phyloP scores from a whole-genome alignment of 257 asterid species.

The Salvia hispanica region DNA sequence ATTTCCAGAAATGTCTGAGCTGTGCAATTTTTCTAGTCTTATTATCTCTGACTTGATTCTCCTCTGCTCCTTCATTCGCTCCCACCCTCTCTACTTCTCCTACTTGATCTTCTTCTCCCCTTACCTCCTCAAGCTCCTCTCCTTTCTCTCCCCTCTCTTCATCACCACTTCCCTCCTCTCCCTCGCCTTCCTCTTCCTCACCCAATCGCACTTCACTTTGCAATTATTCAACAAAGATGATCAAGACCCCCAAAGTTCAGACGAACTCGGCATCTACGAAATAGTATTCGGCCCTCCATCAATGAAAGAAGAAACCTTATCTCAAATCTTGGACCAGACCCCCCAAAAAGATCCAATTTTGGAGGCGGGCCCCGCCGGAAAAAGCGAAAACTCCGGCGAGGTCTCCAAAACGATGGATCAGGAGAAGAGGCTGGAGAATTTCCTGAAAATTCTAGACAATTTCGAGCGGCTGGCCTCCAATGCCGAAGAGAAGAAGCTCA shows the following conservation, averaged over 20 bases:
- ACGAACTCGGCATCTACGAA: constrained; percentile 53
- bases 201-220: constrained; percentile 10
- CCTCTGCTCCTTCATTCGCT: constrained; percentile 45
- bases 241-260: not conserved
- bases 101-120: constrained; percentile 70
- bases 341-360: constrained; percentile 17
- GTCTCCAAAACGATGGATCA: not conserved
- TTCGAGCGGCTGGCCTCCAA: constrained; percentile 41
- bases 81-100: constrained; percentile 63
- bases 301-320: constrained; percentile 17
- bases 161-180: constrained; percentile 58
- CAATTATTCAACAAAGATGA: constrained; percentile 30
- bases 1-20: constrained; percentile 47
- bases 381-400: too few relatives aligned
- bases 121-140: constrained; percentile 50
- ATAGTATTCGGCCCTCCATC: constrained; percentile 43
- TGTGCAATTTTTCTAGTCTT: constrained; percentile 44
- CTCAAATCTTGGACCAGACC: constrained; percentile 28
- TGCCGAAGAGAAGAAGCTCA: constrained; percentile 33
- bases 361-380: not conserved
- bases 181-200: constrained; percentile 39
- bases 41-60: constrained; percentile 43
- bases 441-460: constrained; percentile 39
- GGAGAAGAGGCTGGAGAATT: too few relatives aligned
- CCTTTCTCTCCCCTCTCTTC: constrained; percentile 77